Evolutionary conservation across 2,329 filamentous ascomycete species (phyloP), one percentile per base, ranked within the genome.

Genomic region (Leptographium lundbergii): DNA sequence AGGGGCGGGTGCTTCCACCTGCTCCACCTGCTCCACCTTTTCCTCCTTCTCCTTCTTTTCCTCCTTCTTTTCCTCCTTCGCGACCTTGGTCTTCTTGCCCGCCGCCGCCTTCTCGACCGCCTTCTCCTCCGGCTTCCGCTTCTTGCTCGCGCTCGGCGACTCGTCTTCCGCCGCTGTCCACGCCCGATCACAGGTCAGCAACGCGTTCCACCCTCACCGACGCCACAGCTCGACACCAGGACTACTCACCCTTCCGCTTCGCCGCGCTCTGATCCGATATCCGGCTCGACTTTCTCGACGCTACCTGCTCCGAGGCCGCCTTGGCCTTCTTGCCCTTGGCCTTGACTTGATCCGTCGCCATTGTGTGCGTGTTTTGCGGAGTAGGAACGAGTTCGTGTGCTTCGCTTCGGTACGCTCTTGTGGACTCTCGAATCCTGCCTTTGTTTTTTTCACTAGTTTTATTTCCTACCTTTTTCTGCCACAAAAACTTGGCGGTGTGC

Each of bases 161-260:
- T 14, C 36, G n/a, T 57, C 56, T 24, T 57, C 56, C 14, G 56
- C 14, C 2, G 56, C 56, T 57, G 47, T 39, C 13, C 36, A 39
- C 4, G 36, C 13, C 2, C 17, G 17, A 17, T 39, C 36, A 39
- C 11, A 19, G n/a, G 36, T 55, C 19, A 55, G 34, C 34, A 14
- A 14, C 19, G 25, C 14, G 29, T 27, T n/a, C 50, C 9, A n/a
- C 19, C 11, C 9, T 10, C 4, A 10, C 24, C 19, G 9, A 13
- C 11, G 3, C n/a, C 29, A 10, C 32, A 14, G 9, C 6, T 14
- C 3, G 10, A n/a, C 25, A 25, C n/a, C 19, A 25, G 10, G 19
- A 17, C 5, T 11, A 56, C 56, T 27, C 7, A 52, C 56, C 56
- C 51, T 57, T 57, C n/a, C 56, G 56, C 56, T 57, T 57, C 29